Percentiles rank a stretch among this genome's conserved stretches.
Conservation (phyloP, 306 rosid genomes). For the Dalbergia oliveri region DNA sequence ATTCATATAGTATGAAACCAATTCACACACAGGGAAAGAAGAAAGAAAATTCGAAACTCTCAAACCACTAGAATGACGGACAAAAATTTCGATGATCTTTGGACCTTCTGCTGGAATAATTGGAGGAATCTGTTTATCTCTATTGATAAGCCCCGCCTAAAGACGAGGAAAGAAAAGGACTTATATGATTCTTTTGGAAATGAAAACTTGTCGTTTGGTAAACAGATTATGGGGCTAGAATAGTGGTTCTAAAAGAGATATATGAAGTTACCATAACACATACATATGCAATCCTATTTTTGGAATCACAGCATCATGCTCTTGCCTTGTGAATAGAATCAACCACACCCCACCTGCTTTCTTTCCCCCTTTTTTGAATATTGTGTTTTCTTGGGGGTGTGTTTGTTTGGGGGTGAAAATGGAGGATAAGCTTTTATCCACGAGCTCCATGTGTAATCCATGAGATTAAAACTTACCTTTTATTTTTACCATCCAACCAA, state of each 20-base stretch:
- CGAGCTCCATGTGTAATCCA: too few relatives aligned
- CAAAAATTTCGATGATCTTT: background rate
- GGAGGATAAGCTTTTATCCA: too few relatives aligned
- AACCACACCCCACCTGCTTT: background rate
- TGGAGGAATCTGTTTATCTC: conserved; percentile 19
- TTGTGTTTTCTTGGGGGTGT: too few relatives aligned
- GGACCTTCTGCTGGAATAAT: background rate
- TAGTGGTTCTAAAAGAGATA: background rate
- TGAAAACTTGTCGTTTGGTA: conserved; percentile 14
- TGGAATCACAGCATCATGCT: background rate
- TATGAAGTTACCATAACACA: background rate
- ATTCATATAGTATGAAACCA: background rate
- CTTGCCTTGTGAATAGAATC: conserved; percentile 24
- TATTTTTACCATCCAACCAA: too few relatives aligned
- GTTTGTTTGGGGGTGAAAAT: too few relatives aligned
- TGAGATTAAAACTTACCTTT: too few relatives aligned
- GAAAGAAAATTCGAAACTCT: too few relatives aligned
- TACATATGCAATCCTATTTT: background rate
- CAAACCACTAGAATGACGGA: too few relatives aligned
- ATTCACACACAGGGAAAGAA: too few relatives aligned
- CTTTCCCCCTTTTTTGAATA: too few relatives aligned
- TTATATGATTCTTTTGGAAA: background rate
- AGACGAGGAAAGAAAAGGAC: background rate
- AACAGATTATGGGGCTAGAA: conserved; percentile 8
- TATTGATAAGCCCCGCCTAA: background rate